These are phyloP conservation scores for Fistulina hepatica DNA, from an alignment of 1,284 basidiomycete species.

Conservation along the genomic window DNA sequence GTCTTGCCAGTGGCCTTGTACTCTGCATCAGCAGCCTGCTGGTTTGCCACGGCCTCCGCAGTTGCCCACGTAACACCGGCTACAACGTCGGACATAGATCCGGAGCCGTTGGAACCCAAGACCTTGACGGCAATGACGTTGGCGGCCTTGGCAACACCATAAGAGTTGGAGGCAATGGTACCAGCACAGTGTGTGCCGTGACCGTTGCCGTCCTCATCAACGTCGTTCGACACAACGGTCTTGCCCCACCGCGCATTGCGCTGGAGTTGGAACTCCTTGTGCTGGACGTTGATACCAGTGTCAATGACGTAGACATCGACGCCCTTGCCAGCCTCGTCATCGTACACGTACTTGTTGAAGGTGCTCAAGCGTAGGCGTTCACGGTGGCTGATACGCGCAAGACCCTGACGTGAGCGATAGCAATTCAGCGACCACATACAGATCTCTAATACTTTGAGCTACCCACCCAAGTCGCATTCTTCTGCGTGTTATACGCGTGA, in stretches of 20 bases:
- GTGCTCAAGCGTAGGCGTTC: slow-evolving; percentile 68
- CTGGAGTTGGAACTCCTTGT: slow-evolving; percentile 84
- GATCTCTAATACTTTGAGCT: slow-evolving; percentile 3
- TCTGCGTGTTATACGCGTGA: slow-evolving; percentile 63
- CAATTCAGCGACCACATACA: slow-evolving; percentile 2
- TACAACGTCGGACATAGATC: slow-evolving; percentile 94
- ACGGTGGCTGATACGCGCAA: slow-evolving; percentile 93
- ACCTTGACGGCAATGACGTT: slow-evolving; percentile 96
- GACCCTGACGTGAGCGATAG: slow-evolving; percentile 46
- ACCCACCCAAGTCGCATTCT: slow-evolving; percentile 83
- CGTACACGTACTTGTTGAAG: slow-evolving; percentile 81
- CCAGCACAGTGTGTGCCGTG: slow-evolving; percentile 80
- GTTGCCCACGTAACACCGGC: slow-evolving; percentile 83
- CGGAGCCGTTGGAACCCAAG: slow-evolving; percentile 84
- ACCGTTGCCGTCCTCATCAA: slow-evolving; percentile 66
- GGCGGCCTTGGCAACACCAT: slow-evolving; percentile 93
- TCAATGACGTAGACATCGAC: slow-evolving; percentile 82
- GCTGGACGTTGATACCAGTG: slow-evolving; percentile 83
- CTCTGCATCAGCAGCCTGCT: slow-evolving; percentile 51
- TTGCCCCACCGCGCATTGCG: slow-evolving; percentile 78
- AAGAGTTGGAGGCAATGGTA: slow-evolving; percentile 68
- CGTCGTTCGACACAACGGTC: slow-evolving; percentile 71
- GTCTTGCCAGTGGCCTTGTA: slow-evolving; percentile 54
- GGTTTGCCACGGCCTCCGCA: slow-evolving; percentile 46
- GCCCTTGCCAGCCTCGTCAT: slow-evolving; percentile 72